Evolutionary conservation across 2,329 filamentous ascomycete species (phyloP), one percentile per base, ranked within the genome.

Genomic region (Colletotrichum gloeosporioides): DNA sequence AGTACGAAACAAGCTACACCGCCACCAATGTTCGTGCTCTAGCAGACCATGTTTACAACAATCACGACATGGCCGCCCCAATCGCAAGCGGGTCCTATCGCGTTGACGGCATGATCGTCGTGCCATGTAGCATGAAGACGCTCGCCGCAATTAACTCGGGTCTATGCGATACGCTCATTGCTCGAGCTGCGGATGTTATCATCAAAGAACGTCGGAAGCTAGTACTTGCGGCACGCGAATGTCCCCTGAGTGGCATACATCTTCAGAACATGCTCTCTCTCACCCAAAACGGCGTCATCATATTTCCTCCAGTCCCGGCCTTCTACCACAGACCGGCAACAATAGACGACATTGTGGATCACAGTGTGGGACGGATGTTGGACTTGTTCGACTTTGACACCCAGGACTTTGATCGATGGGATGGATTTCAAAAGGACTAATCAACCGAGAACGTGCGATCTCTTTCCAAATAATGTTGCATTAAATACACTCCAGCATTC

Each of bases 61-160:
- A 83, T 18, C 82, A 83, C 34, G 88, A 90, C 69, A 81, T 88
- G 78, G 82, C 87, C 0, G 88, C 88, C 0, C 84, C 86, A 0
- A 84, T 88, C 3, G 85, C 87, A 2, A 86, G 83, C 49, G 87
- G 88, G 1, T 88, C 86, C 0, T 89, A 86, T 79, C 82, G 80
- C 13, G 22, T 25, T 49, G 84, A 86, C 71, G 87, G 87, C 13
- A 90, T 90, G 88, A 86, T 89, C 18, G 79, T 89, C 3, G 84
- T 87, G 0, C 87, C 85, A 0, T 90, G 87, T 80, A 86, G 84
- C 68, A 87, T 89, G 85, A 89, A 89, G 79, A 89, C 87, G 2
- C 82, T 89, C 6, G 85, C 87, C 0, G 85, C 82, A 0, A 84
- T 89, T 8, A 79, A 82, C 22, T 78, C 81, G 2, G 88, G 87